Base-by-base conservation (phyloP, 2,329 filamentous ascomycete species). In the Ophiognomonia clavigignenti-juglandacearum region DNA sequence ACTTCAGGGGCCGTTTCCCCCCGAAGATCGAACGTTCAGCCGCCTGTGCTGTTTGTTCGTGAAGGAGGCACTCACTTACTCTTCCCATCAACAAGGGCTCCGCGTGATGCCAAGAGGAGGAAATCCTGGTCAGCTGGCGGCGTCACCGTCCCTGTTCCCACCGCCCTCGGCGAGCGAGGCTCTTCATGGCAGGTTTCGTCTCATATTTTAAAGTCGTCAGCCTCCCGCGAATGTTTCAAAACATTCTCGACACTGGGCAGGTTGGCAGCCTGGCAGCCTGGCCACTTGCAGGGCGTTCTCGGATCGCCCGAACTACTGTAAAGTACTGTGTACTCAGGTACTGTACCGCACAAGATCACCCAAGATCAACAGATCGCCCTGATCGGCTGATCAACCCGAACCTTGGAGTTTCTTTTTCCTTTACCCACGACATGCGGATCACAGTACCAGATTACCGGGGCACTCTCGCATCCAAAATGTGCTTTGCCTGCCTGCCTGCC, bases 221-320 rank as follows among this genome's bases (percentile, higher is more conserved):
- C 27, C 38, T 24, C 39, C 43, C 43, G 48, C 48, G 32, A 10
- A 47, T 47, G 48, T 50, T 50, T 50, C 48, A 47, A 47, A 45
- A 45, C 43, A 45, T 31, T 39, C 14, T 31, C n/a, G n/a, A n/a
- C n/a, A n/a, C n/a, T 31, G 10, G 29, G 36, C 43, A 45, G 43
- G 34, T 23, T 23, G 39, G 39, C 39, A 35, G n/a, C n/a, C 39
- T 31, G 23, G 32, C 37, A 39, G 39, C 39, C 46, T 43, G 36
- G 43, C 39, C 36, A 16, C 24, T 26, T 27, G 29, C 35, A 7
- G n/a, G 5, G 20, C 19, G 27, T 24, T 22, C 37, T 37, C 27
- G 44, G 22, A 40, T 39, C 36, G 39, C 20, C 37, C 37, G 26
- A 46, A 36, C 39, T 29, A 46, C 16, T 13, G 20, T 27, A 20